Evolutionary conservation across 768 basidiomycete species (phyloP), one percentile per base, ranked within the genome.

Genomic region (Kwoniella newhampshirensis): DNA sequence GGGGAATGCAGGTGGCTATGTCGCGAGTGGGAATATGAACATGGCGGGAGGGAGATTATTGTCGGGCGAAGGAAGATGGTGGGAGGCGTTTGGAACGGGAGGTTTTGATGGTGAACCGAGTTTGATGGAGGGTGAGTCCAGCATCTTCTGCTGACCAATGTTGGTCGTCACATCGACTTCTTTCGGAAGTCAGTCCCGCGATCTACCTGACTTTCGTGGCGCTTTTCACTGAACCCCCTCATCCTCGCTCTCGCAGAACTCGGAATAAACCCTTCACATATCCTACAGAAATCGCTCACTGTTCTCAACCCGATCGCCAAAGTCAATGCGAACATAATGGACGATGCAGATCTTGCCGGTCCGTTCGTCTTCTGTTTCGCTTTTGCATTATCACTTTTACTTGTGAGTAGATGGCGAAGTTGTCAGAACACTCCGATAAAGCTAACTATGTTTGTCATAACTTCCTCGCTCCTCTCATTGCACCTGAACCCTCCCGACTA

Each of bases 241-340:
- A n/a, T n/a, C n/a, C n/a, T n/a, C n/a, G n/a, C n/a, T n/a, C n/a
- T n/a, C n/a, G n/a, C 69, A 98, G 96, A 98, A 75, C 85, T 99
- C 32, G 96, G 96, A 37, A 93, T 99, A 75, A 98, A 99, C 79
- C 96, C 98, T 66, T 84, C 86, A 32, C 96, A 99, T 75, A 98
- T 99, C 77, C 84, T 87, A 32, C 86, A 84, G 54, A 99, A 98
- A 80, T 89, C 92, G 21, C 78, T 93, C 77, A 92, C 96, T 0
- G 96, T 98, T 7, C 84, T 99, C 48, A 98, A 99, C 70, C 96
- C 96, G 3, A 79, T 98, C 20, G 82, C 84, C 56, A 81, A 81
- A 47, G 84, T 93, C 28, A 87, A 96, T 60, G 89, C 87, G 61
- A 87, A 83, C 56, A 98, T 99, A 58, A 99, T 99, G 96, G 96